A percentile compares a stretch with the other conserved stretches of the same genome.
Evolutionary conservation across 306 rosid genomes (phyloP).

Genomic region (Inga leiocalycina): DNA sequence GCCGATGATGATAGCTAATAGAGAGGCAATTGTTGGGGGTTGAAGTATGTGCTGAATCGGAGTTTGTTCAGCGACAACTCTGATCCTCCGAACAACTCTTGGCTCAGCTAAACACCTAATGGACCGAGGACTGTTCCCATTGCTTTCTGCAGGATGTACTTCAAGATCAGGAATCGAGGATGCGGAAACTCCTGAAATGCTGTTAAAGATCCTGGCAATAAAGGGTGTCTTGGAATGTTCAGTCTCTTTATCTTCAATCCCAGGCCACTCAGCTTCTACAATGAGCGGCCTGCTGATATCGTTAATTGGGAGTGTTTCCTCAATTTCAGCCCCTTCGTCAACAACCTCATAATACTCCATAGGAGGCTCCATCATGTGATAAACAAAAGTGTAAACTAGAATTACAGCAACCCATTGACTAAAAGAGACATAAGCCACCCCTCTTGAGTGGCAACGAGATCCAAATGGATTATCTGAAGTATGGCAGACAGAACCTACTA

Average conservation of each 20-base stretch:
- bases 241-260: conserved; percentile 88
- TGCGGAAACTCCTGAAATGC: conserved; percentile 55
- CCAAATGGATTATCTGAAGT: conserved; percentile 74
- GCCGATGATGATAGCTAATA: conserved; percentile 81
- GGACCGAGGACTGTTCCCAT: conserved; percentile 63
- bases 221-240: conserved; percentile 82
- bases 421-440: conserved; percentile 88
- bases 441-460: conserved; percentile 63
- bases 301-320: conserved; percentile 39
- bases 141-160: conserved; percentile 33
- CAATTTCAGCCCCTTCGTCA: conserved; percentile 61
- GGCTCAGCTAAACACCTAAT: conserved; percentile 85
- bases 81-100: conserved; percentile 73
- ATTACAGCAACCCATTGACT: conserved; percentile 88
- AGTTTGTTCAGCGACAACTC: conserved; percentile 82
- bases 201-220: conserved; percentile 65
- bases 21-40: conserved; percentile 87
- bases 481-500: conserved; percentile 85
- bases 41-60: conserved; percentile 82
- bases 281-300: conserved; percentile 76
- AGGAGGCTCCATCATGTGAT: conserved; percentile 99
- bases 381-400: conserved; percentile 85
- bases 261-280: conserved; percentile 98
- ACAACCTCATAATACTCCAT: conserved; percentile 67
- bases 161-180: conserved; percentile 57